Evolutionary conservation across 2,329 filamentous ascomycete species (phyloP).

Genomic region (Trichoderma sp.): DNA sequence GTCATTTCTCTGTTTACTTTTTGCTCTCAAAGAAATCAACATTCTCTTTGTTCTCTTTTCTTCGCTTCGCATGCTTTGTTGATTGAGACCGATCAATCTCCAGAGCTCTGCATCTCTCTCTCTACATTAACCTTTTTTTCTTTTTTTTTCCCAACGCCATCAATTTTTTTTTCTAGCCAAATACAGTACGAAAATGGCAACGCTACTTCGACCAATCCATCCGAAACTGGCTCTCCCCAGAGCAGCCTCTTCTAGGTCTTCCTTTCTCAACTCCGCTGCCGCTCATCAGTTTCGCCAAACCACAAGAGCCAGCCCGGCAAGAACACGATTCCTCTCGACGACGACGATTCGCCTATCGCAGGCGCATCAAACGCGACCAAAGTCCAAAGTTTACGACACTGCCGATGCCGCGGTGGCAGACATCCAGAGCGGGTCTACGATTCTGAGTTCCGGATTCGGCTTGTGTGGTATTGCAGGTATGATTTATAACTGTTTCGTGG

Average conservation of each 20-base stretch:
- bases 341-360: constrained; percentile 24
- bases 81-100: neutral
- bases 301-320: neutral
- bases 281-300: constrained; percentile 3
- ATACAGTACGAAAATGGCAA: constrained; percentile 16
- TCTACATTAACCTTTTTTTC: neutral
- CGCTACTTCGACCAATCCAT: constrained; percentile 22
- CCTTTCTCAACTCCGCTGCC: constrained; percentile 5
- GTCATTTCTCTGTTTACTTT: neutral
- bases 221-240: constrained; percentile 1
- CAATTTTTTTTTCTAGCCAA: neutral
- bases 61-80: neutral
- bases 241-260: constrained; percentile 4
- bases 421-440: constrained; percentile 68
- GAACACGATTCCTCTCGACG: constrained; percentile 15
- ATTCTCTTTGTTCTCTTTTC: neutral
- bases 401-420: constrained; percentile 73
- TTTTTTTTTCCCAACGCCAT: neutral
- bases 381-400: constrained; percentile 55
- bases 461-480: constrained; percentile 74
- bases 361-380: constrained; percentile 34
- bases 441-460: constrained; percentile 81
- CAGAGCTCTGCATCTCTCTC: neutral
- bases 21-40: neutral
- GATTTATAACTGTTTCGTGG: constrained; percentile 27